A percentile compares a stretch with the other conserved stretches of the same genome.
phyloP scores from a whole-genome alignment of 768 basidiomycete species.

The Lanmaoa rubissima region DNA sequence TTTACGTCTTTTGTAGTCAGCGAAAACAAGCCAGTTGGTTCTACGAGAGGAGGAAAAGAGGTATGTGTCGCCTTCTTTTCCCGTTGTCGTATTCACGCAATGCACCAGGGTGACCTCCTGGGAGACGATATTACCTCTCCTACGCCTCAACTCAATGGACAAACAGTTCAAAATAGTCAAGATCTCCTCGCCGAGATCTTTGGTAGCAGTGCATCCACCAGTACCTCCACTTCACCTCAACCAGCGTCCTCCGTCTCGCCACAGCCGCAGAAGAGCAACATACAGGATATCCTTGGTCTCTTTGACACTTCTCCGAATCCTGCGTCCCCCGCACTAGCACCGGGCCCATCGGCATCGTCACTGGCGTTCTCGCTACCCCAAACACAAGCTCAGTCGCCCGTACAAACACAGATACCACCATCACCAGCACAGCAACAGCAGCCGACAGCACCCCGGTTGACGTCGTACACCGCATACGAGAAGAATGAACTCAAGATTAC shows the following conservation, averaged over 20 bases:
- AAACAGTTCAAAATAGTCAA: slow-evolving; percentile 61
- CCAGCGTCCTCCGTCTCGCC: slow-evolving; percentile 42
- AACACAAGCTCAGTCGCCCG: slow-evolving; percentile 30
- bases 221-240: slow-evolving; percentile 28
- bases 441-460: slow-evolving; percentile 47
- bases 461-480: slow-evolving; percentile 85
- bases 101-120: slow-evolving; percentile 62
- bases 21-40: slow-evolving; percentile 95
- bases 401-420: slow-evolving; percentile 34
- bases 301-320: slow-evolving; percentile 58
- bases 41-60: slow-evolving; percentile 75
- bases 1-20: slow-evolving; percentile 55
- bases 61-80: slow-evolving; percentile 36
- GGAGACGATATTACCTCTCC: slow-evolving; percentile 67
- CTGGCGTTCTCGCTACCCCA: slow-evolving; percentile 40
- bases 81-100: neutral
- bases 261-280: slow-evolving; percentile 53
- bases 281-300: slow-evolving; percentile 90
- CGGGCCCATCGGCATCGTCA: slow-evolving; percentile 26
- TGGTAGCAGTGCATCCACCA: slow-evolving; percentile 45
- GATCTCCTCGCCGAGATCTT: slow-evolving; percentile 94
- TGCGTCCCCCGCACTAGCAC: slow-evolving; percentile 20
- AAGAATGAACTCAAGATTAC: slow-evolving; percentile 89
- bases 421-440: slow-evolving; percentile 33
- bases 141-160: slow-evolving; percentile 42